Evolutionary conservation across 1,284 basidiomycete genomes (phyloP).

Genomic region (Mrakiaceae sp.): DNA sequence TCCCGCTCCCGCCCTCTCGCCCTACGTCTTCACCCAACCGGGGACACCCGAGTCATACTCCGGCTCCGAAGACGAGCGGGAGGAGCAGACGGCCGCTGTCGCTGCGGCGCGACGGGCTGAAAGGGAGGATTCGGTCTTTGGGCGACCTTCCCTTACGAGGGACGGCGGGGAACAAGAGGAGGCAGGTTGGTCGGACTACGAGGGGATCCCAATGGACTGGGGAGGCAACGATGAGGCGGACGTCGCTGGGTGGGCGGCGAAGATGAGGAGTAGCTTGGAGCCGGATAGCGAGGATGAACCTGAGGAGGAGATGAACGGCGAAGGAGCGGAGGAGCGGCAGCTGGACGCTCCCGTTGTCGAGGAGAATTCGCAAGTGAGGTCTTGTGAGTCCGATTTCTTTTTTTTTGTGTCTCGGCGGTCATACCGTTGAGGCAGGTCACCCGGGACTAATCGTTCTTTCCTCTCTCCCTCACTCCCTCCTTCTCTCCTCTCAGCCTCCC

Average conservation of each 20-base stretch:
- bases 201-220: not conserved
- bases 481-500: no score
- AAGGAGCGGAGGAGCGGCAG: no score
- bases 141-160: not conserved
- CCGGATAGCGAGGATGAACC: slow-evolving; percentile 6
- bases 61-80: slow-evolving; percentile 6
- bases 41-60: slow-evolving; percentile 16
- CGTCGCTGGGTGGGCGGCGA: slow-evolving; percentile 7
- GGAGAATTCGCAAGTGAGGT: no score
- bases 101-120: no score
- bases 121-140: not conserved
- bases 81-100: not conserved
- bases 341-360: no score
- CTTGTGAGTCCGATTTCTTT: no score
- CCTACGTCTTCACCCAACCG: slow-evolving; percentile 10
- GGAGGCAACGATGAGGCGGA: not conserved
- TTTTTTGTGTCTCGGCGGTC: no score
- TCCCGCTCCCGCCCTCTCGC: slow-evolving; percentile 11
- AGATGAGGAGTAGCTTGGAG: slow-evolving; percentile 8
- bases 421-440: no score
- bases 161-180: not conserved
- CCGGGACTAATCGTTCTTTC: no score
- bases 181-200: not conserved
- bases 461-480: no score
- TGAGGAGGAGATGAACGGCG: not conserved